Conservation (phyloP, 2,329 filamentous ascomycete species). For the Fusarium sp. region DNA sequence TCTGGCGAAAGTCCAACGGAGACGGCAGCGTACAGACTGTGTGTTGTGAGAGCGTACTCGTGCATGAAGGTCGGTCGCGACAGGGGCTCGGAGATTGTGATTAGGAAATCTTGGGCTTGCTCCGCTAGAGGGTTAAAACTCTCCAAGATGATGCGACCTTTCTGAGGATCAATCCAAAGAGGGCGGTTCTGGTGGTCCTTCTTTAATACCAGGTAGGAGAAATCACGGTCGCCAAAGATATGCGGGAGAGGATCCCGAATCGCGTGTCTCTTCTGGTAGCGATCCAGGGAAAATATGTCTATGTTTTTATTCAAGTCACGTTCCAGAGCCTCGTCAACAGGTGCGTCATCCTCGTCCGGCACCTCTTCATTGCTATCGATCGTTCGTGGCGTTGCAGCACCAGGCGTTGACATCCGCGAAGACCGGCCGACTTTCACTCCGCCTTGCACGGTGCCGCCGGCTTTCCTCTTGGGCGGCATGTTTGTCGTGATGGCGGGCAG, state of each 20-base stretch:
- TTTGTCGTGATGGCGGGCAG: conserved; percentile 34
- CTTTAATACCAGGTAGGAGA: conserved; percentile 85
- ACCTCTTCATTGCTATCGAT: conserved; percentile 65
- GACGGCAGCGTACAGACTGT: conserved; percentile 94
- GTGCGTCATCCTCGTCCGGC: conserved; percentile 60
- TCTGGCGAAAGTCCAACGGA: conserved; percentile 90
- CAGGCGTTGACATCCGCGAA: conserved; percentile 70
- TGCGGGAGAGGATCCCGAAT: conserved; percentile 59
- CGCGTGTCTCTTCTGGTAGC: conserved; percentile 61
- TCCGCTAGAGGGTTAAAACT: conserved; percentile 90
- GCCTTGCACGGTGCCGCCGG: conserved; percentile 60
- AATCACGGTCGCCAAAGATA: conserved; percentile 71
- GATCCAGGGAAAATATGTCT: conserved; percentile 68
- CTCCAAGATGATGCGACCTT: conserved; percentile 90
- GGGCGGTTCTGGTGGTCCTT: conserved; percentile 90
- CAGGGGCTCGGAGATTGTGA: conserved; percentile 93
- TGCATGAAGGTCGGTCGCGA: conserved; percentile 92
- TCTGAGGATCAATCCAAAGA: conserved; percentile 91
- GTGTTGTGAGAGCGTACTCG: conserved; percentile 91
- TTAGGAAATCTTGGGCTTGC: conserved; percentile 92
- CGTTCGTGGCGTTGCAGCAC: conserved; percentile 69
- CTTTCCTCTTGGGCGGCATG: conserved; percentile 81
- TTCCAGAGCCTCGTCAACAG: conserved; percentile 64
- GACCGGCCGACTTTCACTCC: conserved; percentile 67
- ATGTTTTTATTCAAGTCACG: conserved; percentile 69